These are phyloP conservation scores for Acacia pycnantha DNA, from an alignment of 331 rosid genomes.

Conservation along the genomic window DNA sequence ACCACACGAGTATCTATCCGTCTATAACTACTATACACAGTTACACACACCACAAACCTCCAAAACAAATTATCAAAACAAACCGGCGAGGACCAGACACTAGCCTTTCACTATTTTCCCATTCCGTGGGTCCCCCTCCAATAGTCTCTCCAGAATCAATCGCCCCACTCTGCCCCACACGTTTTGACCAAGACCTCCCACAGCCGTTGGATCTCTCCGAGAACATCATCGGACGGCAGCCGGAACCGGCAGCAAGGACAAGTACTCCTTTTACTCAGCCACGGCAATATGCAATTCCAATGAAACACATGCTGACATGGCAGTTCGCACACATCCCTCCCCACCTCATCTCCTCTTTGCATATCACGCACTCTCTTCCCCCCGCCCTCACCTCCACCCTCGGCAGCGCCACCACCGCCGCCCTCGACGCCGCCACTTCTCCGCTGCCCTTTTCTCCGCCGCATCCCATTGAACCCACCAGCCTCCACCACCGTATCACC, in stretches of 20 bases:
- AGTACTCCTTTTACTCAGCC: slow-evolving; percentile 85
- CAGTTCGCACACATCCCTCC: slow-evolving; percentile 79
- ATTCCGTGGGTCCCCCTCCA: not conserved
- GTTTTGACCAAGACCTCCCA: slow-evolving; percentile 61
- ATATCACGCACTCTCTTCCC: slow-evolving; percentile 72
- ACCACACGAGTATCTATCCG: not conserved
- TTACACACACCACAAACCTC: not conserved
- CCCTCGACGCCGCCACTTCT: slow-evolving; percentile 68
- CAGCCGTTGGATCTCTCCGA: slow-evolving; percentile 83
- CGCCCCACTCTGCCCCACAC: not conserved
- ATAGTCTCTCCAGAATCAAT: not conserved
- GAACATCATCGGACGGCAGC: slow-evolving; percentile 74
- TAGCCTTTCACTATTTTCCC: not conserved
- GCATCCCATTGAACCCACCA: slow-evolving; percentile 39
- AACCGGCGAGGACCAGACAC: not conserved
- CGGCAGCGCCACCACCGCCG: slow-evolving; percentile 62
- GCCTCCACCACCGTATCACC: slow-evolving; percentile 57
- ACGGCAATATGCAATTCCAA: slow-evolving; percentile 79
- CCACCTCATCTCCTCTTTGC: slow-evolving; percentile 77
- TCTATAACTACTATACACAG: not conserved
- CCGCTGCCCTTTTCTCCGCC: slow-evolving; percentile 25
- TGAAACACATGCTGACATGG: slow-evolving; percentile 90
- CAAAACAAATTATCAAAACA: not conserved
- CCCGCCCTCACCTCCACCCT: slow-evolving; percentile 49
- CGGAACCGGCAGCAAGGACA: slow-evolving; percentile 84